A percentile compares a stretch with the other conserved stretches of the same genome.
Conservation (phyloP, 192 early-diverging fungal genomes). For the Entomortierella chlamydospora region DNA sequence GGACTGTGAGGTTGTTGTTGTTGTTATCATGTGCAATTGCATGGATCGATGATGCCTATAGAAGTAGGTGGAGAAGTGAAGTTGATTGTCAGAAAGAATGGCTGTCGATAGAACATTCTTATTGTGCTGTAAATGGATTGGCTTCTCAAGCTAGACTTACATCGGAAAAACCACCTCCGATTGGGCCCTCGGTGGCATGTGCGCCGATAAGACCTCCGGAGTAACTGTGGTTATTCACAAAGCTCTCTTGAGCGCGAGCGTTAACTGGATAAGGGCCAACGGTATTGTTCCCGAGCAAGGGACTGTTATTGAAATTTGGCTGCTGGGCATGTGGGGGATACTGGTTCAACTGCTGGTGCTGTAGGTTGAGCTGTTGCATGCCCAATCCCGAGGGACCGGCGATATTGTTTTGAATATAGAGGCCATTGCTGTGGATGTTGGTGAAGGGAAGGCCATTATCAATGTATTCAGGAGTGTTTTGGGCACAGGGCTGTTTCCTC, state of each 20-base stretch:
- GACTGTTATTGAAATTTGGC: too few relatives aligned
- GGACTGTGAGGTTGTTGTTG: background rate
- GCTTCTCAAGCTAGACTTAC: background rate
- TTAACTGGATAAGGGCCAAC: background rate
- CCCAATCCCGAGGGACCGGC: too few relatives aligned
- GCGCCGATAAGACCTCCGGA: background rate
- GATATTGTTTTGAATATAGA: too few relatives aligned
- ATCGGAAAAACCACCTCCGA: background rate
- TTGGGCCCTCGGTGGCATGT: background rate
- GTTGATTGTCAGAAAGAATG: background rate
- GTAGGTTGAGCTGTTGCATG: too few relatives aligned
- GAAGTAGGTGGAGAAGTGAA: background rate
- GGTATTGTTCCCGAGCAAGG: too few relatives aligned
- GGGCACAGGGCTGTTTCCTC: slow-evolving; percentile 22
- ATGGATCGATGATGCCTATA: background rate
- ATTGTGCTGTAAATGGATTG: too few relatives aligned
- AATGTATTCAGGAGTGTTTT: background rate
- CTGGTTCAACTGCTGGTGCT: too few relatives aligned
- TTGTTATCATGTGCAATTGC: background rate
- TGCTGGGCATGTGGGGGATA: too few relatives aligned
- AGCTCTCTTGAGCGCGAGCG: background rate
- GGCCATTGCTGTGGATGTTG: too few relatives aligned
- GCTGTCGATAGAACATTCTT: too few relatives aligned
- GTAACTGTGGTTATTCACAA: too few relatives aligned
- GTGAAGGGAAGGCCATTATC: background rate